These are phyloP conservation scores for Solanum rostratum DNA, from an alignment of 257 asterid genomes.

Conservation along the genomic window DNA sequence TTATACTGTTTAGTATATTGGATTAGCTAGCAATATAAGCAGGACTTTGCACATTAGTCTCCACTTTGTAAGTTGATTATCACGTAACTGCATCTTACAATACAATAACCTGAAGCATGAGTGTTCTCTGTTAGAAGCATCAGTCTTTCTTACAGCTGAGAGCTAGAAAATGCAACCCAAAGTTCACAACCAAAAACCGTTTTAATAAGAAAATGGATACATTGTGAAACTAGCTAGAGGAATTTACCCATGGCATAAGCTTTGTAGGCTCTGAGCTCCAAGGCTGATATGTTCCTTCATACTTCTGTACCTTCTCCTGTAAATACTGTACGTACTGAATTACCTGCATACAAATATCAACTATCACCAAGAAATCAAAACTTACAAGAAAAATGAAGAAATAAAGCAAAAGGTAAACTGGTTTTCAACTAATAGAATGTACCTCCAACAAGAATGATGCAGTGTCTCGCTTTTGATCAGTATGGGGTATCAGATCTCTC, in stretches of 20 bases:
- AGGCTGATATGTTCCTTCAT: constrained; percentile 73
- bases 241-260: constrained; percentile 90
- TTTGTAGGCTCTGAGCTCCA: constrained; percentile 88
- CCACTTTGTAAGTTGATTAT: not conserved
- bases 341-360: constrained; percentile 42
- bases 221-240: not conserved
- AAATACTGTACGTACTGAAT: constrained; percentile 72
- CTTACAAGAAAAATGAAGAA: not conserved
- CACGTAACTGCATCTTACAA: not conserved
- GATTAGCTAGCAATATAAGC: not conserved
- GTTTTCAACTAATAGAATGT: not conserved
- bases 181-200: not conserved
- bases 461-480: constrained; percentile 88
- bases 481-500: constrained; percentile 79
- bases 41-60: not conserved
- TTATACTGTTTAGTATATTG: not conserved
- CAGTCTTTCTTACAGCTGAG: not conserved
- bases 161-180: not conserved
- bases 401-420: not conserved
- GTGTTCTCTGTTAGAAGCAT: not conserved
- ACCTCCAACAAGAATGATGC: constrained; percentile 90
- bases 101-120: not conserved
- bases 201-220: not conserved
- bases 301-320: constrained; percentile 70
- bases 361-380: constrained; percentile 7